These are phyloP conservation scores for Graphiopsis chlorocephala DNA, from an alignment of 2,329 filamentous ascomycete genomes.

Conservation along the genomic window DNA sequence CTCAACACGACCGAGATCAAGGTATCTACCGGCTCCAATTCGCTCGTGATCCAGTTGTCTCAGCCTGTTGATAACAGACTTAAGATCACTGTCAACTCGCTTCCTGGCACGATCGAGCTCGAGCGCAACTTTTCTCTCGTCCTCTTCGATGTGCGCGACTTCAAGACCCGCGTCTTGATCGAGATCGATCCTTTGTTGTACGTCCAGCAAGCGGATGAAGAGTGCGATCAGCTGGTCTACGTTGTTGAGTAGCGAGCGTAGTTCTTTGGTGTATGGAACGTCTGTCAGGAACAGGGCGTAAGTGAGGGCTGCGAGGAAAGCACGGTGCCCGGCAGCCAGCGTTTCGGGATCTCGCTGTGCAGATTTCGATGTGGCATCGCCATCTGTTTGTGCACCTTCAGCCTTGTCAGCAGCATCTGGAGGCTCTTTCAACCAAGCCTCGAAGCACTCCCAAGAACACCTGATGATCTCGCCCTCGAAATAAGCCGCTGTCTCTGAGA, in stretches of 20 bases:
- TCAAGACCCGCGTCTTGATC: slow-evolving; percentile 78
- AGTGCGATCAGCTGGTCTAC: slow-evolving; percentile 81
- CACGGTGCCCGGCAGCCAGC: slow-evolving; percentile 73
- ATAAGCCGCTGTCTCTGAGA: slow-evolving; percentile 83
- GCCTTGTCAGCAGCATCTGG: background rate
- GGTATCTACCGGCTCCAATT: slow-evolving; percentile 34
- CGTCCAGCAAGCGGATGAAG: slow-evolving; percentile 68
- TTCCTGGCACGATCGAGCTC: slow-evolving; percentile 64
- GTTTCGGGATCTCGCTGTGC: slow-evolving; percentile 75
- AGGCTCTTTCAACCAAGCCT: slow-evolving; percentile 56
- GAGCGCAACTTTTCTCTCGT: slow-evolving; percentile 66
- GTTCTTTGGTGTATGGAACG: slow-evolving; percentile 58
- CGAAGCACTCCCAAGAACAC: slow-evolving; percentile 76
- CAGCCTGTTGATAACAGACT: slow-evolving; percentile 56
- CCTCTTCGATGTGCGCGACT: slow-evolving; percentile 54
- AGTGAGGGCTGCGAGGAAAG: slow-evolving; percentile 68
- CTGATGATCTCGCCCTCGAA: slow-evolving; percentile 86
- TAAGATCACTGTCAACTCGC: slow-evolving; percentile 65
- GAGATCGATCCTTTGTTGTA: slow-evolving; percentile 76
- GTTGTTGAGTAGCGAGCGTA: slow-evolving; percentile 67
- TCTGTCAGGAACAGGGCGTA: slow-evolving; percentile 66
- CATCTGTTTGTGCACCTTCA: background rate
- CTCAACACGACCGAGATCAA: slow-evolving; percentile 21
- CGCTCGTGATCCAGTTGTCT: slow-evolving; percentile 58
- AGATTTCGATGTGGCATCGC: background rate